Evolutionary conservation across 139 green algal species (phyloP).

Genomic region (Picochlorum costavermella): DNA sequence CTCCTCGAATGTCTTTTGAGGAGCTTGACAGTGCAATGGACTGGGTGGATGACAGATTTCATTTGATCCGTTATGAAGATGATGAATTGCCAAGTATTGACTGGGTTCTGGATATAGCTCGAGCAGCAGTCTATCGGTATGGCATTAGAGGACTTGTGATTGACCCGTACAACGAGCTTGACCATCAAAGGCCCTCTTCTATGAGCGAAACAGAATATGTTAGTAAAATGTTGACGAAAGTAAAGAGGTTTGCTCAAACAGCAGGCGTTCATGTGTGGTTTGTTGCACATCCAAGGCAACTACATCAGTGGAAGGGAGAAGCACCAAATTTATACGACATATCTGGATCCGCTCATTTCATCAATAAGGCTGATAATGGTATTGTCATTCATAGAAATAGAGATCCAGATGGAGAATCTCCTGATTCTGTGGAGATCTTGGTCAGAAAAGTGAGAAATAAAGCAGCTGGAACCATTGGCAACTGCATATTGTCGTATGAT

Average conservation of each 20-base stretch:
- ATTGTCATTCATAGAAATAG: slow-evolving; percentile 86
- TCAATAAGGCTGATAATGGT: slow-evolving; percentile 95
- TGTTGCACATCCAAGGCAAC: slow-evolving; percentile 85
- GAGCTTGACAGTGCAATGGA: slow-evolving; percentile 55
- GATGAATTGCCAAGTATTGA: slow-evolving; percentile 80
- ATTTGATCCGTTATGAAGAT: slow-evolving; percentile 71
- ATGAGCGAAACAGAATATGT: slow-evolving; percentile 93
- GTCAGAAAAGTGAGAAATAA: slow-evolving; percentile 84
- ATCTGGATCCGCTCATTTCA: slow-evolving; percentile 87
- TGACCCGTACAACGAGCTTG: slow-evolving; percentile 98
- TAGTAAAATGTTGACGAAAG: slow-evolving; percentile 83
- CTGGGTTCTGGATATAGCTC: slow-evolving; percentile 81
- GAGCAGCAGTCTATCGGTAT: slow-evolving; percentile 42
- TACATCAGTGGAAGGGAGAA: slow-evolving; percentile 72
- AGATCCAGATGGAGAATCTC: slow-evolving; percentile 31
- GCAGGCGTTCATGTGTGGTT: slow-evolving; percentile 91
- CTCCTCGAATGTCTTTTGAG: slow-evolving; percentile 35
- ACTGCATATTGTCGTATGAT: slow-evolving; percentile 49
- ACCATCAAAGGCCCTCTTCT: slow-evolving; percentile 52
- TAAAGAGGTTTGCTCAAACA: slow-evolving; percentile 53
- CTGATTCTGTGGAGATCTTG: slow-evolving; percentile 41
- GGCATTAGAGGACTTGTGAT: slow-evolving; percentile 93
- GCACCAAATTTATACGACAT: slow-evolving; percentile 88
- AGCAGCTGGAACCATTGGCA: slow-evolving; percentile 72
- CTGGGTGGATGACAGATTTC: slow-evolving; percentile 78